Percentiles rank a stretch among this genome's conserved stretches.
phyloP scores from a whole-genome alignment of 768 basidiomycete species.

The Agaricus bisporus region DNA sequence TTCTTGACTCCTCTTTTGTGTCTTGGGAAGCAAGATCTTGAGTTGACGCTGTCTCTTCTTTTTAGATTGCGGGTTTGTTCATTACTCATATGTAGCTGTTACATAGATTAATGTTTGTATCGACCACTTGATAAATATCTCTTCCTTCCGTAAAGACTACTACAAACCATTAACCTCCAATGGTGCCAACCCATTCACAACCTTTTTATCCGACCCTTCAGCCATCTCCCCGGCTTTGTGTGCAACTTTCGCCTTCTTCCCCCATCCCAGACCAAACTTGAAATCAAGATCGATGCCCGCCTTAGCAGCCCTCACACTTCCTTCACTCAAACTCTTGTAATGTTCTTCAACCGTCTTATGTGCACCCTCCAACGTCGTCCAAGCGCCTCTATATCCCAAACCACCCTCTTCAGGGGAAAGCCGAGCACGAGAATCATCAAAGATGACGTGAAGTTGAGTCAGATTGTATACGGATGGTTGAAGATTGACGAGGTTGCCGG shows the following conservation, averaged over 20 bases:
- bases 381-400: slow-evolving; percentile 54
- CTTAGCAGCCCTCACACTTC: slow-evolving; percentile 7
- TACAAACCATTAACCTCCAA: slow-evolving; percentile 5
- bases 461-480: slow-evolving; percentile 57
- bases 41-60: background rate
- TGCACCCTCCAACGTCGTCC: slow-evolving; percentile 54
- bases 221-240: background rate
- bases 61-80: background rate
- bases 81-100: no score
- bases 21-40: background rate
- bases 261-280: slow-evolving; percentile 8
- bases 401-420: slow-evolving; percentile 49
- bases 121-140: no score
- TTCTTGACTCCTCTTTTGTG: slow-evolving; percentile 3
- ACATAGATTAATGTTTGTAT: no score
- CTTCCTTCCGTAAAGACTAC: background rate
- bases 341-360: slow-evolving; percentile 50
- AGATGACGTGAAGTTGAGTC: slow-evolving; percentile 48
- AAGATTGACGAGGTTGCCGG: slow-evolving; percentile 45
- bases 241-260: background rate
- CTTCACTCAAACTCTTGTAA: slow-evolving; percentile 25
- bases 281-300: slow-evolving; percentile 10
- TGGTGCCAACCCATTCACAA: slow-evolving; percentile 4
- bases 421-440: slow-evolving; percentile 62
- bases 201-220: background rate